phyloP scores from a whole-genome alignment of 164 flowering plant genomes.

The Vitis vinifera region DNA sequence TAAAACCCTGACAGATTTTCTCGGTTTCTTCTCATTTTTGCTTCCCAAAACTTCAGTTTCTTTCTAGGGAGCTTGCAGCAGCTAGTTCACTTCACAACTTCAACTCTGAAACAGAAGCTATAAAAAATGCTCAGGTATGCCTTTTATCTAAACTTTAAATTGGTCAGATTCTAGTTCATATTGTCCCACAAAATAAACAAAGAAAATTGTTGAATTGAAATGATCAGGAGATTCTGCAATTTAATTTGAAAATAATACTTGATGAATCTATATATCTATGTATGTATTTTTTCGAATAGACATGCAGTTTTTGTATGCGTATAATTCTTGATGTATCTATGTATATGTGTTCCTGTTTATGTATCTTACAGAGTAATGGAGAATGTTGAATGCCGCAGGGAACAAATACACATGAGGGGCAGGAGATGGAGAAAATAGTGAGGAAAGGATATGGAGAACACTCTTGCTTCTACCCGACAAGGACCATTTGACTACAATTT shows the following conservation, averaged over 20 bases:
- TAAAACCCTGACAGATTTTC: neutral
- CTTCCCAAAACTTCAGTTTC: slow-evolving; percentile 19
- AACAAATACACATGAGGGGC: slow-evolving; percentile 19
- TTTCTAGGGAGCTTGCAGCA: slow-evolving; percentile 31
- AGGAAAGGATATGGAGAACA: slow-evolving; percentile 13
- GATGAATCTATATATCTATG: too few relatives aligned
- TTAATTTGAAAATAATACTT: too few relatives aligned
- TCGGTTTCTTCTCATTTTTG: neutral
- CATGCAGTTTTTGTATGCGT: too few relatives aligned
- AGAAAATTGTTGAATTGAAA: too few relatives aligned
- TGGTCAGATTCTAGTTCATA: too few relatives aligned
- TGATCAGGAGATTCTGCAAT: too few relatives aligned
- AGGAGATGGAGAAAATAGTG: slow-evolving; percentile 16
- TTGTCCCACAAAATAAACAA: too few relatives aligned
- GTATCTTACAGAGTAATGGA: neutral
- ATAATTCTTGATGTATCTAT: too few relatives aligned
- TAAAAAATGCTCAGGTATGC: slow-evolving; percentile 6
- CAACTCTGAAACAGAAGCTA: slow-evolving; percentile 2
- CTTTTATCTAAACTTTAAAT: too few relatives aligned
- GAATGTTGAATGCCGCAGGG: slow-evolving; percentile 13
- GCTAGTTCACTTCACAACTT: slow-evolving; percentile 11
- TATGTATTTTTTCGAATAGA: too few relatives aligned
- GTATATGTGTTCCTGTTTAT: too few relatives aligned
- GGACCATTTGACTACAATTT: slow-evolving; percentile 24
- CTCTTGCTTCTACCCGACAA: slow-evolving; percentile 14